Base-by-base conservation (phyloP, 768 basidiomycete genomes). In the Albatrellus ellisii region DNA sequence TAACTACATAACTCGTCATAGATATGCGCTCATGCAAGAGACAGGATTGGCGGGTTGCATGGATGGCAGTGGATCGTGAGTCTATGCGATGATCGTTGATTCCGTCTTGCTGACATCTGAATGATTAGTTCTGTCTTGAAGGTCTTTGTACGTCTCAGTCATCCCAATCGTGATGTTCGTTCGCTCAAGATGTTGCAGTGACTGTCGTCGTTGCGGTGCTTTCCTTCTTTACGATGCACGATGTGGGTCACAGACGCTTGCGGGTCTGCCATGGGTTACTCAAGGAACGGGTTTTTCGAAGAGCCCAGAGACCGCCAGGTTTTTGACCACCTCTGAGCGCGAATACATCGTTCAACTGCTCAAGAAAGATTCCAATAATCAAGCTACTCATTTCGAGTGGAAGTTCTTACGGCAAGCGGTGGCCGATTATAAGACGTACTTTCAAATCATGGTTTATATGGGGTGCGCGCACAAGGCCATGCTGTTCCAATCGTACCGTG, bases 271-370 rank as follows among this genome's bases (percentile, higher is more conserved):
- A 26, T 32, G 21, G 24, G 37, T 14, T 25, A 36, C 15, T 6
- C 31, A 15, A 12, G 12, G 25, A 8, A 21, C 7, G 29, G 1
- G 24, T n/a, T 21, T 49, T 22, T 41, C 26, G 18, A 39, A 62
- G 61, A 67, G 64, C 49, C 66, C 68, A n/a, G 57, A 63, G 36
- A 69, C 66, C 0, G 67, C 67, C 21, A 63, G 47, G 28, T 70
- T 69, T 56, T 49, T 69, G 11, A 62, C 56, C 10, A 47, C 56
- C 4, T 42, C 46, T 3, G 68, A 69, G 46, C 56, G 57, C 26
- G 49, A 51, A 1, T 55, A 58, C 43, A 41, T 64, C 6, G 36
- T 59, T 2, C 51, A 57, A 5, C 46, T 51, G 27, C 48, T 63
- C 22, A 27, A 12, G 20, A 51, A 51, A n/a, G 61, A 63, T 24